A percentile compares a stretch with the other conserved stretches of the same genome.
Conservation (phyloP, 441 rosid species). For the Raphanus hybrid region DNA sequence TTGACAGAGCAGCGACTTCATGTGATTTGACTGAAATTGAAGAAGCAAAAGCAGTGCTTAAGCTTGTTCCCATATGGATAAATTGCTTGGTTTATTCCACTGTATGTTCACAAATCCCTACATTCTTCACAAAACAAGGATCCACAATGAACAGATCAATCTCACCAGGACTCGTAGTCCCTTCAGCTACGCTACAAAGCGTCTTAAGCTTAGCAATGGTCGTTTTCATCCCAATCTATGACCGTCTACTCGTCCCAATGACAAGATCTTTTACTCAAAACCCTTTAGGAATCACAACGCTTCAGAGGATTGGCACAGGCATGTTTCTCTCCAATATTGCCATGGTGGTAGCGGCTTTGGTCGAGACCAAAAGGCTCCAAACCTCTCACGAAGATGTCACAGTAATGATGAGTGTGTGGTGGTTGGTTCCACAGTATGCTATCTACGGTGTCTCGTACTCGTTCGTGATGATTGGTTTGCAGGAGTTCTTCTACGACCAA, state of each 20-base stretch:
- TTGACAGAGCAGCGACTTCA: background rate
- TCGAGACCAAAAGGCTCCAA: constrained; percentile 14
- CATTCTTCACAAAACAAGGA: background rate
- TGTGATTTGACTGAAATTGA: background rate
- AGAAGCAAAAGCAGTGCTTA: background rate
- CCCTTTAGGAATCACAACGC: constrained; percentile 10
- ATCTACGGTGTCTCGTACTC: background rate
- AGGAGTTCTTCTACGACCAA: constrained; percentile 5
- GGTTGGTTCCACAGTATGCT: constrained; percentile 7
- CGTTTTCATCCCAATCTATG: constrained; percentile 1
- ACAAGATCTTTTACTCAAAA: background rate
- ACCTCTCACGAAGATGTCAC: background rate
- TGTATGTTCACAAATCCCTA: background rate
- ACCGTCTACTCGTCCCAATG: background rate
- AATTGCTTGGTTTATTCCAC: background rate
- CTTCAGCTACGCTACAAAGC: background rate
- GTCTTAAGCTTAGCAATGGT: background rate
- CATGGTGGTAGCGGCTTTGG: constrained; percentile 1
- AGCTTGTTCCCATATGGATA: background rate
- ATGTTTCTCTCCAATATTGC: constrained; percentile 1
- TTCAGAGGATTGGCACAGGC: constrained; percentile 6
- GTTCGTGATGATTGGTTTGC: background rate
- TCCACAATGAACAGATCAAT: background rate
- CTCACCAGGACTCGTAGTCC: background rate
- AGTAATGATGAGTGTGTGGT: background rate